phyloP scores from a whole-genome alignment of 257 asterid species.

The Penstemon davidsonii region DNA sequence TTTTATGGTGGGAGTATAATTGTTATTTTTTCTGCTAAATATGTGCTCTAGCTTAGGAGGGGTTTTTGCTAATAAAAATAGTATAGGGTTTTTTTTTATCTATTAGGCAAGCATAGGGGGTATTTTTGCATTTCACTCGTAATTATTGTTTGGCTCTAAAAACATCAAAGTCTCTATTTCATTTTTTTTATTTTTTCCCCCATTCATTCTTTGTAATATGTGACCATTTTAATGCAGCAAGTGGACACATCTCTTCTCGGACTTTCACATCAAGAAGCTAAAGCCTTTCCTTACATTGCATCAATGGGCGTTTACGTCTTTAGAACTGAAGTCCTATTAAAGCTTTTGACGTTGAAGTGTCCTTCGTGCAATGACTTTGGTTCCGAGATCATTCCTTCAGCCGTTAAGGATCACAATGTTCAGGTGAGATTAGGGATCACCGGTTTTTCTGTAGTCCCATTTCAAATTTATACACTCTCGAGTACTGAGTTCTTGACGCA shows the following conservation, averaged over 20 bases:
- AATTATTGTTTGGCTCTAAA: too few species aligned
- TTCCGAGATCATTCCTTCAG: conserved; percentile 92
- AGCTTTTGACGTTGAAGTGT: conserved; percentile 58
- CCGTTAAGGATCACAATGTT: conserved; percentile 79
- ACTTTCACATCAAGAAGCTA: conserved; percentile 65
- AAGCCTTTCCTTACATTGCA: conserved; percentile 71
- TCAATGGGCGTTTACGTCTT: conserved; percentile 97
- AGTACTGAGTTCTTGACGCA: conserved; percentile 20
- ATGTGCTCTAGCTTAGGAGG: too few species aligned
- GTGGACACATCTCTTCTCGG: conserved; percentile 86
- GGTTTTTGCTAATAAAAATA: too few species aligned
- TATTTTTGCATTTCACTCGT: too few species aligned
- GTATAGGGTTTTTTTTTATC: too few species aligned
- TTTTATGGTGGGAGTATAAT: too few species aligned
- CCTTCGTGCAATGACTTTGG: conserved; percentile 94
- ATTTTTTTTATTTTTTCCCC: background rate
- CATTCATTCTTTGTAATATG: conserved; percentile 11
- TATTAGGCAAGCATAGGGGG: too few species aligned
- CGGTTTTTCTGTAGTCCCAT: conserved; percentile 3
- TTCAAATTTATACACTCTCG: background rate
- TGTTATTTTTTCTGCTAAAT: too few species aligned
- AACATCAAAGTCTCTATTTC: background rate
- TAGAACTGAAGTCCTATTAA: conserved; percentile 69
- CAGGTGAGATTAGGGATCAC: conserved; percentile 50
- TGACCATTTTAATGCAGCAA: conserved; percentile 54